phyloP scores from a whole-genome alignment of 2,329 filamentous ascomycete genomes.

The Plectosphaerella cucumerina region DNA sequence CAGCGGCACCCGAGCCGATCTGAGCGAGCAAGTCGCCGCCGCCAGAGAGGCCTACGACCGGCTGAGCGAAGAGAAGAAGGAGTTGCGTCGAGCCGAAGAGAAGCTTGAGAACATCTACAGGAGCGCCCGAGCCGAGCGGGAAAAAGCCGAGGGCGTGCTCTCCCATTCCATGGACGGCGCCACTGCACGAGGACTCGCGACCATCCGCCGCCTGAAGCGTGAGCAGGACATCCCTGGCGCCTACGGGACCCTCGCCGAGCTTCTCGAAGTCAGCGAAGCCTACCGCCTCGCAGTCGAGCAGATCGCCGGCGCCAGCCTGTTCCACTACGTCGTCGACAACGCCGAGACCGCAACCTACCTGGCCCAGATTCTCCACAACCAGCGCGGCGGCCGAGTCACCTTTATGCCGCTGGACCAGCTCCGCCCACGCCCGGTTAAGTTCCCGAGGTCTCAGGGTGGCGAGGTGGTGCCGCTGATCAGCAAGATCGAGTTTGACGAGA shows the following conservation, averaged over 20 bases:
- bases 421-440: conserved; percentile 63
- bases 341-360: conserved; percentile 81
- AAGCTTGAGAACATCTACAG: conserved; percentile 74
- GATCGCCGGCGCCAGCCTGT: conserved; percentile 85
- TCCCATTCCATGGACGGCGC: conserved; percentile 85
- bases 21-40: conserved; percentile 69
- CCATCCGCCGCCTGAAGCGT: conserved; percentile 76
- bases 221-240: conserved; percentile 79
- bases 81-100: conserved; percentile 84
- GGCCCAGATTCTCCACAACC: conserved; percentile 72
- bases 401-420: conserved; percentile 91
- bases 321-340: conserved; percentile 94
- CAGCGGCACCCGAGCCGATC: conserved; percentile 65
- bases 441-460: conserved; percentile 66
- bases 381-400: conserved; percentile 81
- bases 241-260: conserved; percentile 87
- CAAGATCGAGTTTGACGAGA: conserved; percentile 74
- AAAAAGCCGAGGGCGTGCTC: conserved; percentile 72
- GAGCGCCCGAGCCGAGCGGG: conserved; percentile 71
- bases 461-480: conserved; percentile 85
- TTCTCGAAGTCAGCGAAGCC: conserved; percentile 79
- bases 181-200: conserved; percentile 81
- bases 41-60: conserved; percentile 76
- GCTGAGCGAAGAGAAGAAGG: conserved; percentile 80
- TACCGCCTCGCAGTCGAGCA: conserved; percentile 91